Evolutionary conservation across 345 rosid genomes (phyloP).

Genomic region (Geranium rotundifolium): DNA sequence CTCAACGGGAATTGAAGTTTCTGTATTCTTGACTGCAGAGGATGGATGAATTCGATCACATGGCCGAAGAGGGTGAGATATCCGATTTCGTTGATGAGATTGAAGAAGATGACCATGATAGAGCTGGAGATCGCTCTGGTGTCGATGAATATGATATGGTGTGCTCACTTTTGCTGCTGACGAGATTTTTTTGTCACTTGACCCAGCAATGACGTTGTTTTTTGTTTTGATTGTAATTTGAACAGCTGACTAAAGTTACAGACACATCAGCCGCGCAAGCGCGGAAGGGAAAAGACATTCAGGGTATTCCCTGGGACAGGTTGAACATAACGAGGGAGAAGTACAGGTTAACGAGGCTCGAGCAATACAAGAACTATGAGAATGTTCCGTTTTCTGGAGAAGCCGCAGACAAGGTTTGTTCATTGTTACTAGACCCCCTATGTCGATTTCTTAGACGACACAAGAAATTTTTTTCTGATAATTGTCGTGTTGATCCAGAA

Average conservation of each 20-base stretch:
- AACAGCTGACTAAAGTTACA: background rate
- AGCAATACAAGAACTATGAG: slow-evolving; percentile 1
- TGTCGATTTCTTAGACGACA: background rate
- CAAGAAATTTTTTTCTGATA: background rate
- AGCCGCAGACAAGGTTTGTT: background rate
- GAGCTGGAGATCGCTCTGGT: background rate
- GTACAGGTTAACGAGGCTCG: background rate
- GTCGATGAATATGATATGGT: background rate
- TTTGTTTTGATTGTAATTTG: background rate
- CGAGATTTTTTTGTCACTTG: no score
- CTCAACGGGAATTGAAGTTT: no score
- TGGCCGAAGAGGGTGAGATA: background rate
- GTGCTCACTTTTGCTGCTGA: no score
- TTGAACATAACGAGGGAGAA: background rate
- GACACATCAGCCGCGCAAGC: background rate
- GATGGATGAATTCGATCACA: background rate
- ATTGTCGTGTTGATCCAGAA: slow-evolving; percentile 16
- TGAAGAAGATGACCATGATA: background rate
- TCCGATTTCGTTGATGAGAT: background rate
- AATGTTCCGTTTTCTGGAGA: background rate
- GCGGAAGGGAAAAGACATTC: slow-evolving; percentile 1
- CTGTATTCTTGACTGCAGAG: no score
- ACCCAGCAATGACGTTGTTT: background rate
- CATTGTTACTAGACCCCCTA: background rate
- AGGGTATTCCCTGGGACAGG: slow-evolving; percentile 3